Evolutionary conservation across 2,329 filamentous ascomycete species (phyloP), one percentile per base, ranked within the genome.

Genomic region (Pyrenochaeta sp.): DNA sequence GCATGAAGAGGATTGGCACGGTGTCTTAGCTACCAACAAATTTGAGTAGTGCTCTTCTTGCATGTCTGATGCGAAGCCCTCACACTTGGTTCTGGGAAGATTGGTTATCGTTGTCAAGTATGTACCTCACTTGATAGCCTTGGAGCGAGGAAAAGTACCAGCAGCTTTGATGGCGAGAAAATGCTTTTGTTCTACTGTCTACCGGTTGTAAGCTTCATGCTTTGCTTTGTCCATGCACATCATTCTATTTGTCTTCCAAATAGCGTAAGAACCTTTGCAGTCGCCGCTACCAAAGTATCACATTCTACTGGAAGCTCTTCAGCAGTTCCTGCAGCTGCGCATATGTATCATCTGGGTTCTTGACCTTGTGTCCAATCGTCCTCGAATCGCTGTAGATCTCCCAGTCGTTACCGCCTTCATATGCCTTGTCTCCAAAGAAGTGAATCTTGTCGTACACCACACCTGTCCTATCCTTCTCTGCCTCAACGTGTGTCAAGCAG

Each of bases 351-450:
- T 92, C 88, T 6, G 94, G 94, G 36, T 83, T 85, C 63, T 82
- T 86, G 62, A 98, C 95, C 21, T 88, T 82, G 79, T 99, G 95
- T 1, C 95, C 95, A 55, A 90, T 87, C 31, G 91, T 96, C 71
- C 94, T 84, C 49, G 84, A 72, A 75, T 98, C 94, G 63, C 80
- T 82, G 78, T 89, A 98, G 74, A 99, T 97, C 82, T 98, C 94
- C 75, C 88, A 94, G 79, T 99, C 95, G 77, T 98, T 99, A 58
- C 95, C 95, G 60, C 95, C 94, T 75, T 88, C 79, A 73, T 87
- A 88, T 21, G 91, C 91, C 88, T 98, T 99, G 84, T 99, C 95
- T 63, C 95, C 95, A 71, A 98, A 99, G 85, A 98, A 98, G 83
- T 98, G 95, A 66, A 98, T 90, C 39, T 86, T 94, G 65, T 87